phyloP scores from a whole-genome alignment of 768 basidiomycete genomes.

The Boletus reticuloceps region DNA sequence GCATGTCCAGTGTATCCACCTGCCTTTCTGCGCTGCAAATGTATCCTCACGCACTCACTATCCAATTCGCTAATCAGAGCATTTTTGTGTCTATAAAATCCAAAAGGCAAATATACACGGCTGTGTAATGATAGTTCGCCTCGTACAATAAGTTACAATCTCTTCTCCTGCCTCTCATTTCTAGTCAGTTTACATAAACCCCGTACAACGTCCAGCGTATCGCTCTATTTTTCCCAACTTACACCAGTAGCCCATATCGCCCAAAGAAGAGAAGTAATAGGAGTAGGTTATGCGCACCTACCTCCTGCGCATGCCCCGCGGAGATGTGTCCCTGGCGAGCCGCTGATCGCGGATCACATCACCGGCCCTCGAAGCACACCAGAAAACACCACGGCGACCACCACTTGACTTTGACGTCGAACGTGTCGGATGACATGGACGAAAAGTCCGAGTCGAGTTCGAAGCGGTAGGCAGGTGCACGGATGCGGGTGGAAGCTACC shows the following conservation, averaged over 20 bases:
- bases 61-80: constrained; percentile 10
- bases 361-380: constrained; percentile 27
- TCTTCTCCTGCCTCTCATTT: neutral
- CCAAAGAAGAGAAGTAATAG: neutral
- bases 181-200: neutral
- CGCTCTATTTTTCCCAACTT: neutral
- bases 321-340: constrained; percentile 7
- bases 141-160: neutral
- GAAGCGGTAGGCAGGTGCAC: constrained; percentile 15
- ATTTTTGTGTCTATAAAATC: no score
- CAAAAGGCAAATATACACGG: constrained; percentile 1
- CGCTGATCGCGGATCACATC: neutral
- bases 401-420: constrained; percentile 23
- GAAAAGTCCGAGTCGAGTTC: constrained; percentile 25
- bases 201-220: neutral
- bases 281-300: neutral
- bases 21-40: constrained; percentile 12
- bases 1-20: constrained; percentile 19
- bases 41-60: constrained; percentile 22
- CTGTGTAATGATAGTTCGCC: neutral
- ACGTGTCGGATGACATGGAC: constrained; percentile 23
- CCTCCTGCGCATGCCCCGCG: constrained; percentile 11
- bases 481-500: neutral
- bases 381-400: constrained; percentile 13
- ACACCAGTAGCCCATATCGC: neutral